A percentile compares a stretch with the other conserved stretches of the same genome.
Evolutionary conservation across 768 basidiomycete species (phyloP).

Genomic region (Floccularia luteovirens): DNA sequence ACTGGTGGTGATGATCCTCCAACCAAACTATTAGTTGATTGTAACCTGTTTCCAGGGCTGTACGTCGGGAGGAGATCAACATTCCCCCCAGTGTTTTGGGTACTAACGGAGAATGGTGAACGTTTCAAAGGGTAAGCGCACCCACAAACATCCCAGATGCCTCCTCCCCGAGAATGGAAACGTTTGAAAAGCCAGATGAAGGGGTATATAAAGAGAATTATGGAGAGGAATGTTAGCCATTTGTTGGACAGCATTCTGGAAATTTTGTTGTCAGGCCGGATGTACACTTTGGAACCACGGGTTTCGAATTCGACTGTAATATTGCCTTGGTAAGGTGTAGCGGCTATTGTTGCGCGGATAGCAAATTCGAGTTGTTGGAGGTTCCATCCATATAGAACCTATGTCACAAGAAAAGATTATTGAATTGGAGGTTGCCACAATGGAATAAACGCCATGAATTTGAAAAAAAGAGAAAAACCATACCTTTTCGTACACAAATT

Average conservation of each 20-base stretch:
- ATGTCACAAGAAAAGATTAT: neutral
- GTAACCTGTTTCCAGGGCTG: neutral
- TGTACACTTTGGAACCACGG: slow-evolving; percentile 40
- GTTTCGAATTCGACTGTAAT: slow-evolving; percentile 45
- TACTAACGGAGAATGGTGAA: slow-evolving; percentile 27
- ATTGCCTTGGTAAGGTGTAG: slow-evolving; percentile 36
- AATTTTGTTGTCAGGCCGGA: slow-evolving; percentile 61
- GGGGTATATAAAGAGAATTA: slow-evolving; percentile 67
- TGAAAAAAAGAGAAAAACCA: slow-evolving; percentile 1
- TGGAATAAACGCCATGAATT: neutral
- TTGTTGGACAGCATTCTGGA: slow-evolving; percentile 62
- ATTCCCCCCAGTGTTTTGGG: slow-evolving; percentile 13
- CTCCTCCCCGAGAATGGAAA: slow-evolving; percentile 61
- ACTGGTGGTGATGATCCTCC: slow-evolving; percentile 13
- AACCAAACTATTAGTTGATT: neutral
- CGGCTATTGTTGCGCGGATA: slow-evolving; percentile 31
- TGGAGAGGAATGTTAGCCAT: slow-evolving; percentile 65
- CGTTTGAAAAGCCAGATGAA: slow-evolving; percentile 78
- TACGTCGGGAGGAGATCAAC: slow-evolving; percentile 8
- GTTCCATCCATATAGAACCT: slow-evolving; percentile 43
- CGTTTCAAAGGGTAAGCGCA: slow-evolving; percentile 69
- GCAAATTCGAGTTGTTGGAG: slow-evolving; percentile 29
- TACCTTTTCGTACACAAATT: slow-evolving; percentile 71
- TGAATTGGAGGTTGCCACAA: neutral
- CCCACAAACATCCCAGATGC: slow-evolving; percentile 69